Conservation (phyloP, 352 stramenopile species). For the Plasmopara muralis region DNA sequence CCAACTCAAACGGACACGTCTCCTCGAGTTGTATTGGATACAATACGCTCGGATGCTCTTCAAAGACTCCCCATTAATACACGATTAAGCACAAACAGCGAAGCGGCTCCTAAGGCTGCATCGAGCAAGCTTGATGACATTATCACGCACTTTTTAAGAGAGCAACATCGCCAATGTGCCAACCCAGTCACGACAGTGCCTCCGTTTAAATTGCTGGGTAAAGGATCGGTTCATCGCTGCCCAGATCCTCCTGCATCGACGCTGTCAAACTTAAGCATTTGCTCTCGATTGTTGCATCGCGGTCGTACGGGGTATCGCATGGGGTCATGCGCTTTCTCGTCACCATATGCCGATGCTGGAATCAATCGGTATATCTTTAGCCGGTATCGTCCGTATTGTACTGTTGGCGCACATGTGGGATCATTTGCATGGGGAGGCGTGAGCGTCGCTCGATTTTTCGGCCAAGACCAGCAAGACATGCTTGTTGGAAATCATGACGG, state of each 20-base stretch:
- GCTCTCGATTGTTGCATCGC: slow-evolving; percentile 46
- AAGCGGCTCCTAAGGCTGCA: slow-evolving; percentile 5
- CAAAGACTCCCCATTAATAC: slow-evolving; percentile 33
- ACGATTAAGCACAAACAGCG: slow-evolving; percentile 22
- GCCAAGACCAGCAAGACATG: slow-evolving; percentile 52
- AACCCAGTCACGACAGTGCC: slow-evolving; percentile 84
- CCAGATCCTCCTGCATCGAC: slow-evolving; percentile 48
- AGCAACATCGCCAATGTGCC: slow-evolving; percentile 83
- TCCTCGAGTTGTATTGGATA: slow-evolving; percentile 13
- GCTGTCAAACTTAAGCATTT: slow-evolving; percentile 59
- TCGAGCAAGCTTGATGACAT: slow-evolving; percentile 72
- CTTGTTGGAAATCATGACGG: slow-evolving; percentile 74
- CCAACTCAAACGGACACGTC: slow-evolving; percentile 15
- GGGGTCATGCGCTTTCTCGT: slow-evolving; percentile 37
- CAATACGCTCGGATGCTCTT: slow-evolving; percentile 16
- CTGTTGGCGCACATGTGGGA: slow-evolving; percentile 41
- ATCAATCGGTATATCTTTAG: slow-evolving; percentile 77
- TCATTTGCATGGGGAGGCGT: slow-evolving; percentile 52
- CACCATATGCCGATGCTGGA: slow-evolving; percentile 50
- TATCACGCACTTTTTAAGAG: slow-evolving; percentile 80
- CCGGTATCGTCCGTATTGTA: slow-evolving; percentile 62
- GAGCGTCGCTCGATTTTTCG: slow-evolving; percentile 59
- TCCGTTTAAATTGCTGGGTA: slow-evolving; percentile 70
- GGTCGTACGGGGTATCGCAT: slow-evolving; percentile 41
- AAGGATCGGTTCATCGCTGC: slow-evolving; percentile 56